Evolutionary conservation across 169 alveolate species (phyloP), one percentile per base, ranked within the genome.

Genomic region (Cryptosporidium parvum): DNA sequence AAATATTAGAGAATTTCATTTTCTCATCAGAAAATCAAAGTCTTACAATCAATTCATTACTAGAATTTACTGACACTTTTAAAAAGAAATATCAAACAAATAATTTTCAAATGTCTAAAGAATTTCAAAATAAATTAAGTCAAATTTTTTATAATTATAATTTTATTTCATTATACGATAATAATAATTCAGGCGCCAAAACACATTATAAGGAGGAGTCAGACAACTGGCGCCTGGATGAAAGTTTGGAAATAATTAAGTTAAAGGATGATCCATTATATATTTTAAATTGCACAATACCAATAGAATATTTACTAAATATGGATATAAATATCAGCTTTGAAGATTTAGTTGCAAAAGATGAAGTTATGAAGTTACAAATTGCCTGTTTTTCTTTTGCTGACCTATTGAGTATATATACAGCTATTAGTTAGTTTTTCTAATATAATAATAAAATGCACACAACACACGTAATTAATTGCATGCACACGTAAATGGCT

Each of bases 321-420:
- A 23, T 65, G 72, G 51, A 33, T 37, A 35, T 31, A n/a, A n/a
- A 33, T 65, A n/a, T 35, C 2, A n/a, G 31, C 9, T 33, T 2
- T 35, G 29, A 29, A 31, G 26, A 65, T 3, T 56, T 23, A 31
- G 6, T 56, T 26, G 0, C 35, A 58, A 29, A 42, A 12, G 53
- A 44, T 33, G 42, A 73, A 58, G 8, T 59, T 7, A 26, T 73
- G 23, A 73, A 58, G n/a, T 73, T 73, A 10, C 70, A 73, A 35
- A 52, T 73, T 16, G 53, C 68, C 0, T 73, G 86, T 42, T 73
- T 56, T 44, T 73, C 86, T 23, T 73, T 73, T 73, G n/a, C n/a
- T 31, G 86, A 73, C 56, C 56, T 73, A 42, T 16, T 73, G 53
- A 39, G 29, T 35, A 73, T 73, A 52, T 73, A 73, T 44, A 73